Conservation (phyloP, 495 filamentous ascomycete genomes). For the Sordaria brevicollis region DNA sequence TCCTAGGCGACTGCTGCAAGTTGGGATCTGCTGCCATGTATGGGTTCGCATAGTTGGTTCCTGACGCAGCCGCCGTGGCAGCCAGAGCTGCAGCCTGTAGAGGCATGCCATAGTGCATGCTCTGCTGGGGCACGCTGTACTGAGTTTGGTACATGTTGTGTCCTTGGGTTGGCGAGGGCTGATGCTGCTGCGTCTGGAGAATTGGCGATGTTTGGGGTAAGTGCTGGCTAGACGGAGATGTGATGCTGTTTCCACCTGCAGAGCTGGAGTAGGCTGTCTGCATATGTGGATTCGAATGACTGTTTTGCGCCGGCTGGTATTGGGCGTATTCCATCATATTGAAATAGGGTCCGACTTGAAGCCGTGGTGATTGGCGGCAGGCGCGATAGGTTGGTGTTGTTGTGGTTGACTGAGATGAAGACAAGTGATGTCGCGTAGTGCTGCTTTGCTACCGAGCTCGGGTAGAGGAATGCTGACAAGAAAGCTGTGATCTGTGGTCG, state of each 20-base stretch:
- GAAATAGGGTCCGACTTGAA: slow-evolving; percentile 9
- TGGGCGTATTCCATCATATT: slow-evolving; percentile 63
- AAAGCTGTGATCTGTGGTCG: slow-evolving; percentile 1
- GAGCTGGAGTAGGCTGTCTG: slow-evolving; percentile 39
- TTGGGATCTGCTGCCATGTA: slow-evolving; percentile 46
- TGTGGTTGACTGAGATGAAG: neutral
- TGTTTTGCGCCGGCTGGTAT: slow-evolving; percentile 49
- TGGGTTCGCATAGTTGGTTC: slow-evolving; percentile 37
- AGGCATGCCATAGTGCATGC: slow-evolving; percentile 53
- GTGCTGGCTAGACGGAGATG: slow-evolving; percentile 50
- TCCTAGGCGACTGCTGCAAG: slow-evolving; percentile 51
- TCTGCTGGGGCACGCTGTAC: slow-evolving; percentile 46
- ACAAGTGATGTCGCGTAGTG: neutral
- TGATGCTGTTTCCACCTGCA: slow-evolving; percentile 48
- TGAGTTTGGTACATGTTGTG: slow-evolving; percentile 50
- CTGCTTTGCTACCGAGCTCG: slow-evolving; percentile 4
- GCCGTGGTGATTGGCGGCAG: slow-evolving; percentile 11
- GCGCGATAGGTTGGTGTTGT: slow-evolving; percentile 1
- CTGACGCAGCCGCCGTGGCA: slow-evolving; percentile 57
- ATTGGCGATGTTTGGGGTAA: slow-evolving; percentile 51
- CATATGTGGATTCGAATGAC: slow-evolving; percentile 37
- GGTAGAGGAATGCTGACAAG: slow-evolving; percentile 10
- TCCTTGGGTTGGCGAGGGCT: slow-evolving; percentile 39
- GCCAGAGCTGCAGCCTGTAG: slow-evolving; percentile 62
- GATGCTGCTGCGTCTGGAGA: slow-evolving; percentile 49